phyloP scores from a whole-genome alignment of 768 basidiomycete genomes.

The Suillus luteus region DNA sequence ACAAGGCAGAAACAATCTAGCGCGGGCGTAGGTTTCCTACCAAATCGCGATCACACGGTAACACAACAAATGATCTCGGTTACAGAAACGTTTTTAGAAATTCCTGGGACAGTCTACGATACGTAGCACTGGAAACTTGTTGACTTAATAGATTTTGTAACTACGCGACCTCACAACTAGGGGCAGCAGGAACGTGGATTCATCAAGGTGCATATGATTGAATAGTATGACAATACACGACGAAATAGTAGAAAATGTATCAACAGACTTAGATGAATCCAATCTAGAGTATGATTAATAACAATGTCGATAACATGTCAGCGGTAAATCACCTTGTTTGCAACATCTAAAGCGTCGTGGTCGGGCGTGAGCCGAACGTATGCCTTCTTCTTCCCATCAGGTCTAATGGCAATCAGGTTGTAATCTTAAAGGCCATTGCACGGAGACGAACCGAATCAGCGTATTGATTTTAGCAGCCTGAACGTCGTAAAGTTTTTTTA shows the following conservation, averaged over 20 bases:
- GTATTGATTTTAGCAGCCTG: slow-evolving; percentile 97
- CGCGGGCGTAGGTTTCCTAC: not conserved
- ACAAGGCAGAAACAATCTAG: slow-evolving; percentile 17
- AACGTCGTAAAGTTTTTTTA: slow-evolving; percentile 99
- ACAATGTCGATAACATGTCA: slow-evolving; percentile 1
- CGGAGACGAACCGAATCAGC: slow-evolving; percentile 78
- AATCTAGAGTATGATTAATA: slow-evolving; percentile 52
- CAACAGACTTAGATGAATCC: slow-evolving; percentile 77
- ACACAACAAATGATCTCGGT: slow-evolving; percentile 8
- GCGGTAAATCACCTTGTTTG: slow-evolving; percentile 77
- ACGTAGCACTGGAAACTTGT: not conserved
- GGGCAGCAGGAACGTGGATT: not conserved
- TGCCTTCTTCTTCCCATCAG: slow-evolving; percentile 99
- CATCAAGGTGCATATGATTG: slow-evolving; percentile 10
- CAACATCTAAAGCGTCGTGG: slow-evolving; percentile 94
- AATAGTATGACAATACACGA: slow-evolving; percentile 13
- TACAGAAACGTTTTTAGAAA: not conserved
- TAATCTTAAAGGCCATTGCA: not conserved
- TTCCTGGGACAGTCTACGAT: not conserved
- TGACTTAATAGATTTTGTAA: not conserved
- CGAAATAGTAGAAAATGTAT: slow-evolving; percentile 3
- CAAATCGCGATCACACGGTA: slow-evolving; percentile 22
- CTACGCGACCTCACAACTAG: slow-evolving; percentile 3
- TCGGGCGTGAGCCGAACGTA: slow-evolving; percentile 95
- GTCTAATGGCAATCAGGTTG: slow-evolving; percentile 47